phyloP scores from a whole-genome alignment of 371 early-diverging fungal species.

The Apophysomyces ossiformis region DNA sequence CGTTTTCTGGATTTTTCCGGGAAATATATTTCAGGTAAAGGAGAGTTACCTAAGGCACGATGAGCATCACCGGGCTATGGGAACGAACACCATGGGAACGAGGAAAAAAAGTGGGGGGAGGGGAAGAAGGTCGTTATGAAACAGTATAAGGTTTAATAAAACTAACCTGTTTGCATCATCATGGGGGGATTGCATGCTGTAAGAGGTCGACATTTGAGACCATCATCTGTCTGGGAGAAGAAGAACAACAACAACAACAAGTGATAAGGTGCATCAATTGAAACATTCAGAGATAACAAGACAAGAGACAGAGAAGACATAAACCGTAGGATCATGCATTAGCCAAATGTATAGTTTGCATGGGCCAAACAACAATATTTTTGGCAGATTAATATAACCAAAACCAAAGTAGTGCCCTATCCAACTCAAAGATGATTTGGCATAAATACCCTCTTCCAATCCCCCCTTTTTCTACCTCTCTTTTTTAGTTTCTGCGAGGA shows the following conservation, averaged over 20 bases:
- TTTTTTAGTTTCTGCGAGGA: slow-evolving; percentile 6
- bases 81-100: neutral
- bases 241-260: neutral
- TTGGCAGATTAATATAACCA: slow-evolving; percentile 5
- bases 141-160: slow-evolving; percentile 3
- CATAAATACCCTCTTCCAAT: neutral
- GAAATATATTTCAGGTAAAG: neutral
- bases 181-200: slow-evolving; percentile 9
- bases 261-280: slow-evolving; percentile 6
- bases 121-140: neutral
- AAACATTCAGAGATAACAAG: neutral
- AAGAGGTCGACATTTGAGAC: slow-evolving; percentile 11
- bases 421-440: neutral
- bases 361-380: slow-evolving; percentile 1
- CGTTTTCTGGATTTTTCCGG: neutral
- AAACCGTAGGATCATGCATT: neutral
- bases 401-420: neutral
- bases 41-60: neutral
- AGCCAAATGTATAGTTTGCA: slow-evolving; percentile 5
- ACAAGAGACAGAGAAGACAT: neutral
- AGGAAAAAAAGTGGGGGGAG: neutral
- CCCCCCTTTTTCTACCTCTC: neutral
- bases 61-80: neutral
- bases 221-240: neutral
- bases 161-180: neutral